Percentiles rank a stretch among this genome's conserved stretches.
Conservation (phyloP, 768 basidiomycete genomes). For the Leccinum obscurum region DNA sequence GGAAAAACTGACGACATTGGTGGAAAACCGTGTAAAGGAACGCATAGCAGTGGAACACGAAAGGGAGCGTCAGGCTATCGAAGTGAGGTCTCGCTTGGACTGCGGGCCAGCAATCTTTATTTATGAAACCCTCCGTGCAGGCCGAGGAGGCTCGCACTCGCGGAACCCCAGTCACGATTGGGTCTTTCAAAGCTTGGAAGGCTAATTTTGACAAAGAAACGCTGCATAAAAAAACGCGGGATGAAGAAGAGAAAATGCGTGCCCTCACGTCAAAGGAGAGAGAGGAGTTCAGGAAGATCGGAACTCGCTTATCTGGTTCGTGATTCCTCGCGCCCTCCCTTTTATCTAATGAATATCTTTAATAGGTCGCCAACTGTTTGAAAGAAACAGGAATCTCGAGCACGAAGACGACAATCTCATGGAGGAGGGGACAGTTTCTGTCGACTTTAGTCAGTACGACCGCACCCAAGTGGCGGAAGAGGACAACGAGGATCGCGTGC, state of each 20-base stretch:
- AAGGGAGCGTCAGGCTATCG: constrained; percentile 69
- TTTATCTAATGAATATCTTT: constrained; percentile 7
- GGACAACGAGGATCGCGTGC: constrained; percentile 59
- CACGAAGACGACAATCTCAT: constrained; percentile 74
- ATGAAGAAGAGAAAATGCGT: constrained; percentile 79
- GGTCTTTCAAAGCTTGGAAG: constrained; percentile 83
- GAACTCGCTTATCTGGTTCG: constrained; percentile 68
- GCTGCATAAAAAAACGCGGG: constrained; percentile 53
- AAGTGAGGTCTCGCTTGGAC: constrained; percentile 47
- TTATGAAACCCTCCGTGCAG: constrained; percentile 39
- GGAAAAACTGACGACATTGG: constrained; percentile 68
- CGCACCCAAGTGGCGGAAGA: constrained; percentile 50
- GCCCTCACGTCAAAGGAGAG: constrained; percentile 74
- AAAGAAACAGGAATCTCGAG: constrained; percentile 69
- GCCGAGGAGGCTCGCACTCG: constrained; percentile 84
- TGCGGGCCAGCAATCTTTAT: constrained; percentile 3
- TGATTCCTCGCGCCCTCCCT: constrained; percentile 1
- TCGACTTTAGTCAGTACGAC: constrained; percentile 89
- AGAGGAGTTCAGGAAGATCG: constrained; percentile 75
- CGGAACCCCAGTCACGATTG: constrained; percentile 88
- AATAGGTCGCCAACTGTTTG: constrained; percentile 92
- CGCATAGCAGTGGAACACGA: constrained; percentile 65
- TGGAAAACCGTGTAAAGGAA: constrained; percentile 57
- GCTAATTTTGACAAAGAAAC: constrained; percentile 72
- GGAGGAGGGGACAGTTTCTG: constrained; percentile 85